phyloP scores from a whole-genome alignment of 768 basidiomycete genomes.

The Scleroderma citrinum region DNA sequence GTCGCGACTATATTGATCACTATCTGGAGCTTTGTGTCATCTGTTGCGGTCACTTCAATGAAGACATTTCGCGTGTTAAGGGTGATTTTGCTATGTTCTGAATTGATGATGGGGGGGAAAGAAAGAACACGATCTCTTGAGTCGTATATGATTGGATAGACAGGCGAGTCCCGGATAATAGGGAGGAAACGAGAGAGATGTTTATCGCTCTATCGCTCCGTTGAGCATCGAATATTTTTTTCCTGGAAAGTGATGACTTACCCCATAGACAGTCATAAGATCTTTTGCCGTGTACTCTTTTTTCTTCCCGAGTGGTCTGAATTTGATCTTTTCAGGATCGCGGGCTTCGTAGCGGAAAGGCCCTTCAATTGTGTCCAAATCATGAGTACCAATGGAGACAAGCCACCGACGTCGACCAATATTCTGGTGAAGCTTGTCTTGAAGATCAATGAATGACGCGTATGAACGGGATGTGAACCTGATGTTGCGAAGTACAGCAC shows the following conservation, averaged over 20 bases:
- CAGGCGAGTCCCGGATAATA: constrained; percentile 91
- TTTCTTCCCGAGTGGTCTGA: constrained; percentile 78
- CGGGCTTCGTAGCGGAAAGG: constrained; percentile 87
- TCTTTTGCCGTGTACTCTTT: constrained; percentile 81
- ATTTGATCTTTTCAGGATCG: constrained; percentile 85
- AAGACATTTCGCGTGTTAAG: constrained; percentile 91
- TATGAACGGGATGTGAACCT: constrained; percentile 86
- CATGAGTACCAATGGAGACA: constrained; percentile 96
- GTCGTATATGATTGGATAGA: constrained; percentile 98
- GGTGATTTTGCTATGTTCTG: constrained; percentile 95
- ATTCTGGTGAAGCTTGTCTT: constrained; percentile 98
- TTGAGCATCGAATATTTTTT: background rate
- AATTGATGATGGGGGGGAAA: constrained; percentile 98
- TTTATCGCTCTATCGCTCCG: constrained; percentile 69
- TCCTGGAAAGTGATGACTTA: constrained; percentile 23
- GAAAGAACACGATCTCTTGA: constrained; percentile 80
- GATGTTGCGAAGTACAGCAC: constrained; percentile 85
- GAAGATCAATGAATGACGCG: constrained; percentile 97
- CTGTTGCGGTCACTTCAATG: constrained; percentile 95
- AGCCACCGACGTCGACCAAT: constrained; percentile 85
- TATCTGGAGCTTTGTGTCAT: constrained; percentile 92
- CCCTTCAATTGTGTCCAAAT: constrained; percentile 80
- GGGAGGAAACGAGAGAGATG: constrained; percentile 84
- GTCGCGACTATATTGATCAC: constrained; percentile 91
- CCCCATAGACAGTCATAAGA: constrained; percentile 92